These are phyloP conservation scores for Austroboletus novae-zelandiae DNA, from an alignment of 1,284 basidiomycete genomes.

Conservation along the genomic window DNA sequence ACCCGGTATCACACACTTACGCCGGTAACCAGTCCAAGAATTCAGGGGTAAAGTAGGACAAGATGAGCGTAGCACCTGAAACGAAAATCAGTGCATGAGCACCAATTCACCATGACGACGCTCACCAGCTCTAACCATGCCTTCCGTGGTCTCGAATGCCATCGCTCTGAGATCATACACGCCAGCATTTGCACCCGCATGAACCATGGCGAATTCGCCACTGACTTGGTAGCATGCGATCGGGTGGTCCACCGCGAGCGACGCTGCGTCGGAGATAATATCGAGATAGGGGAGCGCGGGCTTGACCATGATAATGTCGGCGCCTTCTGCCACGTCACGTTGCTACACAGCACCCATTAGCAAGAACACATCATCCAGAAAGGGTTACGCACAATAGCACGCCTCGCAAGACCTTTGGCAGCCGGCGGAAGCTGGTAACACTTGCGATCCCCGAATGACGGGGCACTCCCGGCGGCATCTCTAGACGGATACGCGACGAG, in stretches of 20 bases:
- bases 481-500: constrained; percentile 39
- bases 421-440: constrained; percentile 95
- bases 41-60: constrained; percentile 95
- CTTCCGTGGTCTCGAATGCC: constrained; percentile 91
- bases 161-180: constrained; percentile 90
- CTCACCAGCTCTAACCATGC: constrained; percentile 88
- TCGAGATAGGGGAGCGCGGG: constrained; percentile 96
- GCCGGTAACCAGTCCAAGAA: constrained; percentile 87
- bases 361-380: background rate
- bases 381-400: constrained; percentile 74
- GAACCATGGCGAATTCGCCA: constrained; percentile 97
- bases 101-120: constrained; percentile 10
- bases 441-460: constrained; percentile 92
- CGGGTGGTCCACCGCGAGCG: constrained; percentile 83
- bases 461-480: constrained; percentile 94
- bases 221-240: constrained; percentile 96
- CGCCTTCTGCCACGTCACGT: constrained; percentile 91
- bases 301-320: constrained; percentile 99
- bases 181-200: constrained; percentile 89
- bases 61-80: constrained; percentile 81
- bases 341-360: constrained; percentile 45
- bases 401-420: constrained; percentile 86
- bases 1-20: constrained; percentile 20
- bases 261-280: constrained; percentile 86
- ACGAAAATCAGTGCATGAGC: constrained; percentile 4